Conservation (phyloP, 768 basidiomycete species). For the Leccinum ochraceum region DNA sequence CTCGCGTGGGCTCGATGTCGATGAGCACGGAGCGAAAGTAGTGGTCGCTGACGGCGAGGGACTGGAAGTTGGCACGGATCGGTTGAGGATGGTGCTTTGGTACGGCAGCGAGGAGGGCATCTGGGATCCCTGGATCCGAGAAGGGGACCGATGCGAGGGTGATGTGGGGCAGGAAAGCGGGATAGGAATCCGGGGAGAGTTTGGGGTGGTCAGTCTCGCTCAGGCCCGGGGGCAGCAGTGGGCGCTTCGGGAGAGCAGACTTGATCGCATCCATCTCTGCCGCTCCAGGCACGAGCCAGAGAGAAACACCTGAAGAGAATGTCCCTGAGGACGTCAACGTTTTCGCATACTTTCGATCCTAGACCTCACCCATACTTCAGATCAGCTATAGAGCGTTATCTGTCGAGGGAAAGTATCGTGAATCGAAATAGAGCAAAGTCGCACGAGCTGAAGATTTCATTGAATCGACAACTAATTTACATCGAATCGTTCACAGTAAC, state of each 20-base stretch:
- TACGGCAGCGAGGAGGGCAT: slow-evolving; percentile 41
- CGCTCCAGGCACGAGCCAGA: slow-evolving; percentile 71
- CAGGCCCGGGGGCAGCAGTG: background rate
- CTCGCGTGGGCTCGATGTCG: slow-evolving; percentile 45
- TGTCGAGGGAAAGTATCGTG: background rate
- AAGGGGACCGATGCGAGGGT: slow-evolving; percentile 55
- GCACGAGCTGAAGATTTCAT: background rate
- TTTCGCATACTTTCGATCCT: background rate
- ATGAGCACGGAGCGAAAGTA: slow-evolving; percentile 76
- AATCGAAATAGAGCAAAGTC: background rate
- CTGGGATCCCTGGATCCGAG: background rate
- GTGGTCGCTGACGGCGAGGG: slow-evolving; percentile 56
- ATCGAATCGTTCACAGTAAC: background rate
- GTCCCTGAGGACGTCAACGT: background rate
- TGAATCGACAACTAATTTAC: slow-evolving; percentile 3
- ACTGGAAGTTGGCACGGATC: slow-evolving; percentile 49
- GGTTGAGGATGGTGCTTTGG: slow-evolving; percentile 32
- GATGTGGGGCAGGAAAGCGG: slow-evolving; percentile 66
- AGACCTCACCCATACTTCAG: slow-evolving; percentile 24
- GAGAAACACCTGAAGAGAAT: slow-evolving; percentile 47
- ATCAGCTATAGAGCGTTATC: background rate
- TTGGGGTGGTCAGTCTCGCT: slow-evolving; percentile 4
- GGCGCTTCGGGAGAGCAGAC: slow-evolving; percentile 46
- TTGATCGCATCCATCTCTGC: slow-evolving; percentile 45
- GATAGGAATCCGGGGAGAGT: slow-evolving; percentile 49